Evolutionary conservation across 306 rosid genomes (phyloP).

Genomic region (Trichosanthes cucumerina): DNA sequence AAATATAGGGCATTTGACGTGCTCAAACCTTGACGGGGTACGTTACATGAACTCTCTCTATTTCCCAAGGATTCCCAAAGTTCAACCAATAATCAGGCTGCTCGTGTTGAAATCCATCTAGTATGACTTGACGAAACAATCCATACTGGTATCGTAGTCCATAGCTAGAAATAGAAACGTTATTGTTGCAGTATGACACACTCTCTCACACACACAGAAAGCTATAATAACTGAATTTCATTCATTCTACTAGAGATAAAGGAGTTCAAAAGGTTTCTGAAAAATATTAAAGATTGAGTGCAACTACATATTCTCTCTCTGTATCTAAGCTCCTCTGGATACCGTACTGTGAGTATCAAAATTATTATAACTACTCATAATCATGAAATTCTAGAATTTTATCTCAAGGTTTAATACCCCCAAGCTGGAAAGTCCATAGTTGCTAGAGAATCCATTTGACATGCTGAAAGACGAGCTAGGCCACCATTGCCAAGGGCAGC

Average conservation of each 20-base stretch:
- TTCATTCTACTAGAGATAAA: background rate
- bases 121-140: constrained; percentile 57
- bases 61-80: constrained; percentile 81
- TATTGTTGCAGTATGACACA: background rate
- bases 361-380: background rate
- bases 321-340: background rate
- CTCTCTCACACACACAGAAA: background rate
- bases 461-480: constrained; percentile 69
- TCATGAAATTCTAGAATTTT: background rate
- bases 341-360: background rate
- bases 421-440: constrained; percentile 79
- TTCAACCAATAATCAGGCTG: constrained; percentile 75
- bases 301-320: background rate
- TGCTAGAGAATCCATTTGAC: constrained; percentile 74
- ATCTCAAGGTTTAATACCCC: constrained; percentile 38
- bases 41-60: constrained; percentile 57
- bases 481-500: constrained; percentile 81
- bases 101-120: constrained; percentile 66
- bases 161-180: constrained; percentile 26
- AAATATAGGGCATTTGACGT: constrained; percentile 10
- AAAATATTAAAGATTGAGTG: background rate
- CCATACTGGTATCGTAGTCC: constrained; percentile 66
- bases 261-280: background rate
- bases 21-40: constrained; percentile 58
- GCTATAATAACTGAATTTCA: background rate